phyloP scores from a whole-genome alignment of 495 filamentous ascomycete species.

The Acidiella bohemica region DNA sequence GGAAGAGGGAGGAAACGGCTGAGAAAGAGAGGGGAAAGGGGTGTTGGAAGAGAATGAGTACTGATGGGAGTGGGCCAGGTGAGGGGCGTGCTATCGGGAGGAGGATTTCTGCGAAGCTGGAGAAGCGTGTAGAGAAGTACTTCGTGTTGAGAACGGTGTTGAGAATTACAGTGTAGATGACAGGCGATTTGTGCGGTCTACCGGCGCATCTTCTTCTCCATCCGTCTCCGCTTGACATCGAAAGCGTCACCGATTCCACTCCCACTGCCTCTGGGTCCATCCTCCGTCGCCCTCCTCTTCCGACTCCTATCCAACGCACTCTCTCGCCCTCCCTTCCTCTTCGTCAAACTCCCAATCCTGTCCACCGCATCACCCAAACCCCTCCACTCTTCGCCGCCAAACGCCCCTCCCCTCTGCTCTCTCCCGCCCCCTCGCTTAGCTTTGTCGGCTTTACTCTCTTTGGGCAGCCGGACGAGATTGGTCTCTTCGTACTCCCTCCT shows the following conservation, averaged over 20 bases:
- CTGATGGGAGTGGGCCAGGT: too few species aligned
- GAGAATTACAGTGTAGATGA: not conserved
- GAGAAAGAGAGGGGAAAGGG: conserved; percentile 2
- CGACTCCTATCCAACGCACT: conserved; percentile 19
- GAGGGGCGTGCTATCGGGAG: conserved; percentile 12
- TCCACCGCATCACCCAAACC: conserved; percentile 59
- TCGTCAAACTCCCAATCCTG: conserved; percentile 38
- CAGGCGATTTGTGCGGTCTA: not conserved
- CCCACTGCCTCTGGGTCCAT: conserved; percentile 13
- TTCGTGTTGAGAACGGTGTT: conserved; percentile 4
- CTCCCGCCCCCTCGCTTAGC: conserved; percentile 49
- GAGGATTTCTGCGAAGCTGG: conserved; percentile 9
- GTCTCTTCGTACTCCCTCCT: conserved; percentile 57
- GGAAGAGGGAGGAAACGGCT: conserved; percentile 3
- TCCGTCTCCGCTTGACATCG: conserved; percentile 15
- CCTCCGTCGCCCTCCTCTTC: conserved; percentile 14
- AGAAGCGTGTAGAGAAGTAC: conserved; percentile 12
- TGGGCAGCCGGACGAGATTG: conserved; percentile 67
- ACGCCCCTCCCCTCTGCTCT: conserved; percentile 6
- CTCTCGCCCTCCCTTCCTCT: conserved; percentile 12
- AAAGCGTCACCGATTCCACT: conserved; percentile 13
- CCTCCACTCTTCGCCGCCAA: conserved; percentile 61
- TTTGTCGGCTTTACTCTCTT: conserved; percentile 72
- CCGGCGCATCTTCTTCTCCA: conserved; percentile 18
- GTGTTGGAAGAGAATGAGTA: conserved; percentile 5